A percentile compares a stretch with the other conserved stretches of the same genome.
Conservation (phyloP, 495 filamentous ascomycete species). For the Hypoxylon crocopeplum region DNA sequence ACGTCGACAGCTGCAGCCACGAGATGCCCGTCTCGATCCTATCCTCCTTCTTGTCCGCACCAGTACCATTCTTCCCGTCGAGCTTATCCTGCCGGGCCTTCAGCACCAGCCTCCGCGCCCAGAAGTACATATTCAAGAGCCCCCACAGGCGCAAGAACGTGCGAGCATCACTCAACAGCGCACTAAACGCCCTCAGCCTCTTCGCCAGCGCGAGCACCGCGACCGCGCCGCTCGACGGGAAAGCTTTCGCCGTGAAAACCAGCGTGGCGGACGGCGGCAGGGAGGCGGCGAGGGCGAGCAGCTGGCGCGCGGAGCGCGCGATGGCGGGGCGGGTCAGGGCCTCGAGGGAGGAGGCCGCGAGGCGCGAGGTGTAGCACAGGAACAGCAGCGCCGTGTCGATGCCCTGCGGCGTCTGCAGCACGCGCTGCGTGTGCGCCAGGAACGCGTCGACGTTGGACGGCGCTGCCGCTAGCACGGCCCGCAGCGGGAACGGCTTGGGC, state of each 20-base stretch:
- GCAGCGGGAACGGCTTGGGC: conserved; percentile 40
- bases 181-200: conserved; percentile 56
- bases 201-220: conserved; percentile 49
- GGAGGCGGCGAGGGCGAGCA: conserved; percentile 48
- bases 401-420: conserved; percentile 63
- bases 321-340: conserved; percentile 45
- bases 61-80: background rate
- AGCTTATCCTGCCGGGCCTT: conserved; percentile 26
- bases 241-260: conserved; percentile 41
- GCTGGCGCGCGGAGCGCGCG: conserved; percentile 45
- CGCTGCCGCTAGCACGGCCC: conserved; percentile 42
- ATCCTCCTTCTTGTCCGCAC: conserved; percentile 37
- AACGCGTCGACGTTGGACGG: conserved; percentile 55
- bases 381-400: conserved; percentile 68
- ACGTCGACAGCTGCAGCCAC: conserved; percentile 70
- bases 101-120: conserved; percentile 64
- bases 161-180: conserved; percentile 66
- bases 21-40: conserved; percentile 57
- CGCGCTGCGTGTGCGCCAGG: conserved; percentile 59
- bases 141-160: conserved; percentile 82
- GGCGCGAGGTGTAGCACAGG: conserved; percentile 68
- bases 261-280: conserved; percentile 48
- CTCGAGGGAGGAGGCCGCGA: conserved; percentile 52
- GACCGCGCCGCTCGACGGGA: conserved; percentile 49
- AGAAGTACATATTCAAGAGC: conserved; percentile 77